Conservation (phyloP, 179 eudicot genomes). For the Actinidia polygama region DNA sequence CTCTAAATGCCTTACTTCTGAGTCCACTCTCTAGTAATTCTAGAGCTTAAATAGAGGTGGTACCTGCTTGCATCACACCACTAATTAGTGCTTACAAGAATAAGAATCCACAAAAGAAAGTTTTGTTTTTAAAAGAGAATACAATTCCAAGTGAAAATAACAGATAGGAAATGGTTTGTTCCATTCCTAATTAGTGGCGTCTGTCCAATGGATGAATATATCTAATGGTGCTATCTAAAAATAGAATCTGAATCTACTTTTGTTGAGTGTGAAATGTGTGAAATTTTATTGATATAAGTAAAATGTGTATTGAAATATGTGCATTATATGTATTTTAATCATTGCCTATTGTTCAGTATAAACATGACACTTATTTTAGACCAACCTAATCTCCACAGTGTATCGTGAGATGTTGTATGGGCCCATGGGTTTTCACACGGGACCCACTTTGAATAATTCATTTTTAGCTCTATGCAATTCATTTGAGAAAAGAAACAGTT, state of each 20-base stretch:
- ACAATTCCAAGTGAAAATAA: not conserved
- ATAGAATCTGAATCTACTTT: not conserved
- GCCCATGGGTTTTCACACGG: too few species aligned
- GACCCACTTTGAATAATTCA: too few species aligned
- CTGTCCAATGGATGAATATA: not conserved
- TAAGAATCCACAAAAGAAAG: conserved; percentile 18
- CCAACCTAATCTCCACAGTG: too few species aligned
- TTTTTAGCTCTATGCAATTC: too few species aligned
- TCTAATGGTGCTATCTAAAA: not conserved
- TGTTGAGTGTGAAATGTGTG: too few species aligned
- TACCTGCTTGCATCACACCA: not conserved
- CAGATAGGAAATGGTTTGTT: not conserved
- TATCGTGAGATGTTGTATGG: too few species aligned
- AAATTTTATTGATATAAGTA: too few species aligned
- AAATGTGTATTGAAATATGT: too few species aligned
- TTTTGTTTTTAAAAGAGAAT: not conserved
- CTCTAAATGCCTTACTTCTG: conserved; percentile 9
- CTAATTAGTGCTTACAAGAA: not conserved
- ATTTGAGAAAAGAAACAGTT: too few species aligned
- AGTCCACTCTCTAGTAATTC: conserved; percentile 6
- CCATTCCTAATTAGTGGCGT: not conserved
- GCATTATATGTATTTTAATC: too few species aligned
- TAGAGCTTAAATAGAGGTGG: conserved; percentile 11
- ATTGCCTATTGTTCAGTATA: too few species aligned
- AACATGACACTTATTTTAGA: too few species aligned